These are phyloP conservation scores for Globisporangium takayamanum DNA, from an alignment of 352 stramenopile genomes.

Conservation along the genomic window DNA sequence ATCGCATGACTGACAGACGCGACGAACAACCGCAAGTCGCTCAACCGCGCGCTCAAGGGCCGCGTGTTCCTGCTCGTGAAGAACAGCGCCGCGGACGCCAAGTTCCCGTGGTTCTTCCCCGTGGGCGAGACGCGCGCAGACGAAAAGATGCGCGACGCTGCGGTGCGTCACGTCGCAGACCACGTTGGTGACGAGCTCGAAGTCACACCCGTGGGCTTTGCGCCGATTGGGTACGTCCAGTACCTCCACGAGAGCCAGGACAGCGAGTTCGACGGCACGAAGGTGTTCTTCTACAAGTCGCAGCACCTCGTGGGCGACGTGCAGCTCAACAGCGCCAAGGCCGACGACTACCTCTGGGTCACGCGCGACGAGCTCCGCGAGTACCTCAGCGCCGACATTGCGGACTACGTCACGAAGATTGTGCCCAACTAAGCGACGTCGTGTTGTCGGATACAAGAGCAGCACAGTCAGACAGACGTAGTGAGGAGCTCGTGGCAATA, in stretches of 20 bases:
- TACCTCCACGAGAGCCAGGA: constrained; percentile 45
- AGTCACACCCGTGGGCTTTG: constrained; percentile 55
- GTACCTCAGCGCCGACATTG: constrained; percentile 66
- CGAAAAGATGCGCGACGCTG: constrained; percentile 81
- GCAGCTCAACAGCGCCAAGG: constrained; percentile 47
- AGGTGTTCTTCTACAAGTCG: constrained; percentile 87
- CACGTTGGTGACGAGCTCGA: constrained; percentile 40
- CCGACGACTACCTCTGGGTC: constrained; percentile 77
- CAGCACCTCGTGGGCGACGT: constrained; percentile 58
- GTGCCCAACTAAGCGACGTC: constrained; percentile 42
- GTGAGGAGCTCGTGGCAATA: not conserved
- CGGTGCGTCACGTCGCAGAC: constrained; percentile 49
- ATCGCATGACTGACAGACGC: constrained; percentile 20
- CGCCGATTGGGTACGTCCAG: constrained; percentile 70
- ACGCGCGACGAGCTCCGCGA: constrained; percentile 66
- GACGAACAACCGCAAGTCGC: constrained; percentile 78
- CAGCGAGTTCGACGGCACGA: constrained; percentile 61
- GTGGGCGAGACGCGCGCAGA: constrained; percentile 43
- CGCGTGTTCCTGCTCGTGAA: constrained; percentile 78
- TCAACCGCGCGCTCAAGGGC: constrained; percentile 78
- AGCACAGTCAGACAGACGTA: not conserved
- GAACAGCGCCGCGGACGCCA: constrained; percentile 28
- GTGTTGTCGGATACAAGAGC: not conserved
- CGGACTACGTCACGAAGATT: constrained; percentile 74
- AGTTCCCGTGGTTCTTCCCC: constrained; percentile 81